Conservation (phyloP, 768 basidiomycete species). For the Termitomyces sp. region DNA sequence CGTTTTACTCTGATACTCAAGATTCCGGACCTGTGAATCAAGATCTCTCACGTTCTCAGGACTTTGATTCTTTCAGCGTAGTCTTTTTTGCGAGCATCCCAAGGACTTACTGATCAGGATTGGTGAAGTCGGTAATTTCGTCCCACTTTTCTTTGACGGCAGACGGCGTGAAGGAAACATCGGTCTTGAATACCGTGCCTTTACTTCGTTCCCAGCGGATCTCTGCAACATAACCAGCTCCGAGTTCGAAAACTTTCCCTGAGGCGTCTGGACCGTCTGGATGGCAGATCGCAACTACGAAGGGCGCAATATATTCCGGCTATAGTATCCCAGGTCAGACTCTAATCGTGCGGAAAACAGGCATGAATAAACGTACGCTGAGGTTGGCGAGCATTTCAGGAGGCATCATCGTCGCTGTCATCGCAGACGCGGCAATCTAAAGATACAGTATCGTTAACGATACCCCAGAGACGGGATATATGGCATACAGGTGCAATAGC, state of each 20-base stretch:
- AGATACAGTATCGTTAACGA: neutral
- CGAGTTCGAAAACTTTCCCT: slow-evolving; percentile 87
- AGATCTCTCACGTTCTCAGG: slow-evolving; percentile 61
- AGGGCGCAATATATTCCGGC: slow-evolving; percentile 91
- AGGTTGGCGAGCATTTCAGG: slow-evolving; percentile 89
- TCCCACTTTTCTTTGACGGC: slow-evolving; percentile 86
- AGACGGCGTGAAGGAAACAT: slow-evolving; percentile 87
- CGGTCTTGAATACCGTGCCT: slow-evolving; percentile 86
- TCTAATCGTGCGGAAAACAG: neutral
- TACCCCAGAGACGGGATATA: neutral
- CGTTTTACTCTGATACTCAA: neutral
- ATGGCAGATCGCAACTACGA: slow-evolving; percentile 84
- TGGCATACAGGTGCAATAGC: slow-evolving; percentile 81
- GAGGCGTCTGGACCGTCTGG: slow-evolving; percentile 76
- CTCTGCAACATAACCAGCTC: slow-evolving; percentile 88
- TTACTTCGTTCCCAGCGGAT: slow-evolving; percentile 90
- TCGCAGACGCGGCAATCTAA: slow-evolving; percentile 90
- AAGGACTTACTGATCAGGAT: slow-evolving; percentile 57
- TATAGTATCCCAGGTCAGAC: slow-evolving; percentile 22
- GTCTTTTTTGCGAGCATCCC: neutral
- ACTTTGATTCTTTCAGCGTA: slow-evolving; percentile 30
- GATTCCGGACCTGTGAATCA: slow-evolving; percentile 42
- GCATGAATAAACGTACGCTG: slow-evolving; percentile 39
- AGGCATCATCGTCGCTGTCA: slow-evolving; percentile 96
- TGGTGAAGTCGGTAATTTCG: slow-evolving; percentile 74